phyloP scores from a whole-genome alignment of 192 early-diverging fungal species.

The Chytriomyces sp. region DNA sequence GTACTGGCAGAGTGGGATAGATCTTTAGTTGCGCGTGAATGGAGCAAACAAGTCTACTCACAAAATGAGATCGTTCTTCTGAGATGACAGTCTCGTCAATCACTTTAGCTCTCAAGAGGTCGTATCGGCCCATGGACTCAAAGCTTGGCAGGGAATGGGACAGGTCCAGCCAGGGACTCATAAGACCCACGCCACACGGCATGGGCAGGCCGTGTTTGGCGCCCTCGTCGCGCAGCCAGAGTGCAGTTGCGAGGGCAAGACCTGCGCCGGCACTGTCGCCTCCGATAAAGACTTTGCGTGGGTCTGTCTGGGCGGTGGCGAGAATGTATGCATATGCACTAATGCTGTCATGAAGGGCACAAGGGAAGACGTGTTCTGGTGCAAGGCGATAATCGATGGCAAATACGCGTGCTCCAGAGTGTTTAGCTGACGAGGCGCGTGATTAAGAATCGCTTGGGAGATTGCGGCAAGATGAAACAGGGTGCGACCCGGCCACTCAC shows the following conservation, averaged over 20 bases:
- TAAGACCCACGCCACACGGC: conserved; percentile 55
- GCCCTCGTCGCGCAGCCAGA: conserved; percentile 46
- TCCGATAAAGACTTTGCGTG: conserved; percentile 50
- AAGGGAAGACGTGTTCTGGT: conserved; percentile 78
- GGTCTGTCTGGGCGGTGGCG: conserved; percentile 41
- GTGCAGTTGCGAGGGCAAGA: conserved; percentile 49
- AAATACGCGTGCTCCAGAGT: conserved; percentile 49
- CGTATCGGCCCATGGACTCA: conserved; percentile 34
- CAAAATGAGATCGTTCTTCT: conserved; percentile 27
- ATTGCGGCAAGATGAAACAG: not conserved
- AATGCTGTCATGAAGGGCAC: conserved; percentile 79
- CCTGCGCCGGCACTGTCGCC: conserved; percentile 58
- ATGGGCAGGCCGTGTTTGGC: conserved; percentile 20
- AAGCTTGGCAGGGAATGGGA: conserved; percentile 55
- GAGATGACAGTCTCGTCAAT: conserved; percentile 37
- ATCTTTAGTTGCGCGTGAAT: not conserved
- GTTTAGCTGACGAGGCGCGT: conserved; percentile 40
- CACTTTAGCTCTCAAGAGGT: conserved; percentile 41
- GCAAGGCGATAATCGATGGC: conserved; percentile 80
- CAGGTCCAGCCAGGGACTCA: conserved; percentile 71
- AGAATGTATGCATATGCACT: conserved; percentile 73
- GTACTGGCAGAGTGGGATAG: conserved; percentile 21
- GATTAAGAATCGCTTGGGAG: conserved; percentile 9
- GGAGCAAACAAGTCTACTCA: not conserved
- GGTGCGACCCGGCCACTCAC: conserved; percentile 34